phyloP scores from a whole-genome alignment of 129 eudicot species.

The Saposhnikovia divaricata region DNA sequence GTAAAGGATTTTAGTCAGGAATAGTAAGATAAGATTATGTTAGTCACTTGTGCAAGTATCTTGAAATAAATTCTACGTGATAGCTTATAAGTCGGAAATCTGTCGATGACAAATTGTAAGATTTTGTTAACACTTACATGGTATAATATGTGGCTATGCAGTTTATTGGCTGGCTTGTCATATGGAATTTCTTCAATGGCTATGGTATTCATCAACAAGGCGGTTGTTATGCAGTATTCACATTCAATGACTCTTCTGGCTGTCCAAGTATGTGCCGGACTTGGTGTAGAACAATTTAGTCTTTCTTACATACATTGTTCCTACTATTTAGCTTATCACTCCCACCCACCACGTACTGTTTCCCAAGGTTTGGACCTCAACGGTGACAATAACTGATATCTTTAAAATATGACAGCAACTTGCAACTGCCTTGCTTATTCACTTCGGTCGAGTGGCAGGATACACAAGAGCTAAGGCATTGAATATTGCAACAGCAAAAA shows the following conservation, averaged over 20 bases:
- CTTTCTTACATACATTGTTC: neutral
- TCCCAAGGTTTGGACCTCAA: neutral
- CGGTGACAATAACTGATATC: neutral
- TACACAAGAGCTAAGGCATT: conserved; percentile 70
- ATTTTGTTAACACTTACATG: neutral
- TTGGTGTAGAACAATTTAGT: neutral
- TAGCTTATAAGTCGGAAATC: neutral
- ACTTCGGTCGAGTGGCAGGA: conserved; percentile 68
- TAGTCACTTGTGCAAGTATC: neutral
- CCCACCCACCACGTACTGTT: neutral
- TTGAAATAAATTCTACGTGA: neutral
- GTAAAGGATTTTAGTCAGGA: neutral
- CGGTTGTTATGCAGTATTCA: conserved; percentile 81
- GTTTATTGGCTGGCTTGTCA: conserved; percentile 81
- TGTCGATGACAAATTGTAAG: neutral
- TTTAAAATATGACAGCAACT: conserved; percentile 54
- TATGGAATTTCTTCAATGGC: conserved; percentile 97
- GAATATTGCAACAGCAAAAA: conserved; percentile 71
- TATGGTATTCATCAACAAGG: conserved; percentile 96
- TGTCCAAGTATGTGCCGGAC: conserved; percentile 50
- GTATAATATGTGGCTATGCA: conserved; percentile 17
- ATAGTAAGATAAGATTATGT: neutral
- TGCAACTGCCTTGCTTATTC: conserved; percentile 85
- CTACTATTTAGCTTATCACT: neutral
- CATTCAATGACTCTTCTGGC: conserved; percentile 88